Percentiles rank a stretch among this genome's conserved stretches.
These are phyloP conservation scores for Acaromyces ingoldii DNA, from an alignment of 1,284 basidiomycete species.

Conservation along the genomic window DNA sequence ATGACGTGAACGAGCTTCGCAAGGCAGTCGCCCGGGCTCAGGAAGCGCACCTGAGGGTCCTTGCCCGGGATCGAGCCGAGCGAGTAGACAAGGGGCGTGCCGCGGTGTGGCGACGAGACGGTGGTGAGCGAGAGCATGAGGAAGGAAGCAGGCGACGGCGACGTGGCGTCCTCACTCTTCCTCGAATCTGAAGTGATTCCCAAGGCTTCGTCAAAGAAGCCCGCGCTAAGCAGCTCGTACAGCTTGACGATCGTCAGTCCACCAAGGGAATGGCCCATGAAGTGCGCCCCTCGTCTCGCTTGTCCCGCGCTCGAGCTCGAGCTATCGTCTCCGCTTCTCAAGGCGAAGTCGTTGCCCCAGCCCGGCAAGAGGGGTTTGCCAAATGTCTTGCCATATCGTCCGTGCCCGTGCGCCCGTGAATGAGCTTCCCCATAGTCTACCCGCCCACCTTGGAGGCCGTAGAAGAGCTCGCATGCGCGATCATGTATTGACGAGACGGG, in stretches of 20 bases:
- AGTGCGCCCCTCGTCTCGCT: too few species aligned
- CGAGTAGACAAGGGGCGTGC: constrained; percentile 34
- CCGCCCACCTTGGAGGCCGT: constrained; percentile 57
- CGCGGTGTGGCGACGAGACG: constrained; percentile 25
- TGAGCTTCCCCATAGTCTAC: constrained; percentile 56
- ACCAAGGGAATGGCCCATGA: constrained; percentile 60
- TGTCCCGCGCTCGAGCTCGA: not conserved
- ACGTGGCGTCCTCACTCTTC: not conserved
- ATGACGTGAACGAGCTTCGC: constrained; percentile 28
- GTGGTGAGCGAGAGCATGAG: constrained; percentile 27
- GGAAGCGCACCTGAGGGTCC: constrained; percentile 24
- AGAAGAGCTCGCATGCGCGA: constrained; percentile 61
- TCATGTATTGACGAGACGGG: constrained; percentile 61
- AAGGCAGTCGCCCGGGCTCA: constrained; percentile 23
- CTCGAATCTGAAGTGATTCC: not conserved
- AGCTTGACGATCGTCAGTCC: constrained; percentile 29
- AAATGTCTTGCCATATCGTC: constrained; percentile 56
- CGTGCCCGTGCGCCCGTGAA: constrained; percentile 52
- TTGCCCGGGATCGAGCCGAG: constrained; percentile 21
- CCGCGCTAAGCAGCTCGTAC: constrained; percentile 20
- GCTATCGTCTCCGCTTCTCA: too few species aligned
- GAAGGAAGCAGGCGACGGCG: not conserved
- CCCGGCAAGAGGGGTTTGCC: constrained; percentile 55
- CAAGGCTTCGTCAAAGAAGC: constrained; percentile 24
- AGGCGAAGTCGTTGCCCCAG: constrained; percentile 54